Conservation (phyloP, 148 eudicot species). For the Diospyros lotus region DNA sequence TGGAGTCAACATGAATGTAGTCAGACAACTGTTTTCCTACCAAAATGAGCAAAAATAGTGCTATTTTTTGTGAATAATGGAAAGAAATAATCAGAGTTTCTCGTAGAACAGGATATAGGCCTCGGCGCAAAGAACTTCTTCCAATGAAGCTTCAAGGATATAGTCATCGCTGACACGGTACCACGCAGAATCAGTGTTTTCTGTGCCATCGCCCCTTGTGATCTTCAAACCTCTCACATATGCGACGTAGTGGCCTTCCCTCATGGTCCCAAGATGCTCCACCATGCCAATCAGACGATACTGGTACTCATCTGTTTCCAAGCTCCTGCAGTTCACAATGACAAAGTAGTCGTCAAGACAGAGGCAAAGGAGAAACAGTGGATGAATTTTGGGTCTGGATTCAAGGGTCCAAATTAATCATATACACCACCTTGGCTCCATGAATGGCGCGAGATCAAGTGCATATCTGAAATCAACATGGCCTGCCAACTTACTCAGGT, state of each 20-base stretch:
- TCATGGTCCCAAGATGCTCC: conserved; percentile 82
- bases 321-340: conserved; percentile 35
- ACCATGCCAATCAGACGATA: conserved; percentile 78
- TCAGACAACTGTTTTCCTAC: too few species aligned
- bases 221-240: conserved; percentile 57
- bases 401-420: not conserved
- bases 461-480: conserved; percentile 67
- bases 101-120: conserved; percentile 88
- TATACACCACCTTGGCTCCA: conserved; percentile 59
- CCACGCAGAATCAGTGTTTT: conserved; percentile 47
- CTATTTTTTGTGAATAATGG: not conserved
- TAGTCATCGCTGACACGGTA: conserved; percentile 69
- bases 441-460: conserved; percentile 61
- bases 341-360: too few species aligned
- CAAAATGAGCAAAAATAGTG: too few species aligned
- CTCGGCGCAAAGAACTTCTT: conserved; percentile 69
- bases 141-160: conserved; percentile 58
- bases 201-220: conserved; percentile 24
- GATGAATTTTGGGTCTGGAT: too few species aligned
- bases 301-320: conserved; percentile 28
- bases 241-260: conserved; percentile 87
- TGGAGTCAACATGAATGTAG: too few species aligned
- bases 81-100: conserved; percentile 25
- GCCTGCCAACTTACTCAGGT: conserved; percentile 78
- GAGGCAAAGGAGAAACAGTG: too few species aligned